Base-by-base conservation (phyloP, 495 filamentous ascomycete species). In the Beverwykella pulmonaria region DNA sequence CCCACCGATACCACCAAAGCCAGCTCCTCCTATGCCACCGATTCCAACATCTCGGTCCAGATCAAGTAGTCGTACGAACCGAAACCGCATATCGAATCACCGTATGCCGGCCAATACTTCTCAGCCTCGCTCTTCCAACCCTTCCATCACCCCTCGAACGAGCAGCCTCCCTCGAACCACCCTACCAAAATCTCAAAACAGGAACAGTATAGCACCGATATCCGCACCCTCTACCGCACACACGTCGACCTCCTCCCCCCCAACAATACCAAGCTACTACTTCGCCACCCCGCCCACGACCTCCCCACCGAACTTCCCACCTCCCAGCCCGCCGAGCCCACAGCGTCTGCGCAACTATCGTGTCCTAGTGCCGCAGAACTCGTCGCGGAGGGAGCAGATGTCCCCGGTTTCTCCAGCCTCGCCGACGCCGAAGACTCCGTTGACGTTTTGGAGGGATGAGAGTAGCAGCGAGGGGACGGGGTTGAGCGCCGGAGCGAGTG, bases 401-500 rank as follows among this genome's bases (percentile, higher is more conserved):
- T 59, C 41, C 22, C 56, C 61, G 15, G 46, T 59, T 12, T 34
- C 30, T 3, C 65, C 65, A 14, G 36, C 36, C 0, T 25, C 14
- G 19, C 58, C 65, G 19, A 59, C 23, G 9, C 65, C 65, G 22
- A 52, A 23, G 14, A 63, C 59, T 1, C 52, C 59, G 19, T 17
- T 68, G 41, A 58, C 30, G 2, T 69, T 69, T 30, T 69, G 61
- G 60, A 30, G 54, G 1, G 53, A 61, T 2, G 66, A 64, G 25
- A 54, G 22, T 26, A 25, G 41, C 46, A 46, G 27, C 23, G 22
- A 49, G 20, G 32, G 8, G 22, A 49, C 14, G 44, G 27, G 25
- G 30, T 36, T 47, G 56, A 59, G 41, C 20, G 47, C 58, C 26
- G 53, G 59, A 41, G 15, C 44, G 8, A 49, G 50, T 22, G 55